These are phyloP conservation scores for Hygrophorus pudorinus DNA, from an alignment of 768 basidiomycete genomes.

Conservation along the genomic window DNA sequence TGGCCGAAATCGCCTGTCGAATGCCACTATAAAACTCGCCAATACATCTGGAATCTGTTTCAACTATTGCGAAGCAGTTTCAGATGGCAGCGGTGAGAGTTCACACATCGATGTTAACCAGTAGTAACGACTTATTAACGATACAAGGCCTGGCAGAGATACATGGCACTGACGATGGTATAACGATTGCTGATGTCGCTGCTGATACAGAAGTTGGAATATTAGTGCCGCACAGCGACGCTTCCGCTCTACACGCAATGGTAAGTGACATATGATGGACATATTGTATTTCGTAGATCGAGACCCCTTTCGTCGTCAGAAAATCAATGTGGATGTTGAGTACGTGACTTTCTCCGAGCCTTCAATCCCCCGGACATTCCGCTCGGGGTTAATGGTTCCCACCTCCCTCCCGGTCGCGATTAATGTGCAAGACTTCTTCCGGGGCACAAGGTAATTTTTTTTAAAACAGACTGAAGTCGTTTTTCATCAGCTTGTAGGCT, in stretches of 20 bases:
- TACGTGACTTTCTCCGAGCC: constrained; percentile 56
- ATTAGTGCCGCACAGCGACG: constrained; percentile 57
- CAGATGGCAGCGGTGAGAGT: constrained; percentile 23
- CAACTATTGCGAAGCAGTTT: constrained; percentile 30
- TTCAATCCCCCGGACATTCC: constrained; percentile 40
- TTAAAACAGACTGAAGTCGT: not conserved
- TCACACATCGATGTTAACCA: not conserved
- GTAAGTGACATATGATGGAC: constrained; percentile 26
- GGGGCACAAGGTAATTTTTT: constrained; percentile 54
- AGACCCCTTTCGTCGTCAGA: constrained; percentile 27
- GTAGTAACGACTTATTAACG: not conserved
- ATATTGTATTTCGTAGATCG: constrained; percentile 1
- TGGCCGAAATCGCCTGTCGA: constrained; percentile 57
- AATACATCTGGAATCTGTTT: constrained; percentile 43
- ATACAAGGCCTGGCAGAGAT: constrained; percentile 12
- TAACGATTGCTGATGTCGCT: constrained; percentile 40
- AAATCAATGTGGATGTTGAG: constrained; percentile 57
- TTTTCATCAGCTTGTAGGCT: constrained; percentile 38
- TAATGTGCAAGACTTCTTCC: constrained; percentile 96
- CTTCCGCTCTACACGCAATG: constrained; percentile 49
- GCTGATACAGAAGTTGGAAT: constrained; percentile 37
- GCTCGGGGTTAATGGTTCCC: constrained; percentile 43
- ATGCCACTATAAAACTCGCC: constrained; percentile 42
- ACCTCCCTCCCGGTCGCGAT: constrained; percentile 79
- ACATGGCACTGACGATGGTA: constrained; percentile 28